phyloP scores from a whole-genome alignment of 148 eudicot genomes.

The Chenopodium formosanum region DNA sequence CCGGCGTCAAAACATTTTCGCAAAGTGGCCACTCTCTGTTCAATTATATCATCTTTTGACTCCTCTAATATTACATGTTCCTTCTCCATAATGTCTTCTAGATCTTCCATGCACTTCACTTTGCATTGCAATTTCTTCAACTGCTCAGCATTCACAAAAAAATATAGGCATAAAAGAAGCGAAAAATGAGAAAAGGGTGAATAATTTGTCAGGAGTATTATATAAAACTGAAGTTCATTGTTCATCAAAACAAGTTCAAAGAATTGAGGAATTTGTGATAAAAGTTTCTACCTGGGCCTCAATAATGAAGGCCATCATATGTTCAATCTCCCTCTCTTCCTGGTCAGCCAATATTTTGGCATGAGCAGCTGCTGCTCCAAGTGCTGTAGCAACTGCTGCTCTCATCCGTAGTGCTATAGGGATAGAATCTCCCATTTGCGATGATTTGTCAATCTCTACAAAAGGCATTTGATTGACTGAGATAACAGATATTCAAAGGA shows the following conservation, averaged over 20 bases:
- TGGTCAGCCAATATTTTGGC: slow-evolving; percentile 88
- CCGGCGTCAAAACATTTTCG: slow-evolving; percentile 45
- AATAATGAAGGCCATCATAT: slow-evolving; percentile 56
- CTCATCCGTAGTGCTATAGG: slow-evolving; percentile 64
- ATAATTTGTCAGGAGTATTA: background rate
- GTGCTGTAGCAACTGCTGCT: slow-evolving; percentile 85
- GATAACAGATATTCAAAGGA: background rate
- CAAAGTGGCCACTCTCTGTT: slow-evolving; percentile 49
- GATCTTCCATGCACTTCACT: slow-evolving; percentile 53
- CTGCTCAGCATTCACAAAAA: slow-evolving; percentile 30
- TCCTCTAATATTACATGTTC: slow-evolving; percentile 57
- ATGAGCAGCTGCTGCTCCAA: slow-evolving; percentile 95
- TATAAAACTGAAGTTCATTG: background rate
- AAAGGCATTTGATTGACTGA: background rate
- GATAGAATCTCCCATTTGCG: slow-evolving; percentile 40
- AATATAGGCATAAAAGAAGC: background rate
- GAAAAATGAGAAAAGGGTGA: background rate
- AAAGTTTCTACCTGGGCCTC: slow-evolving; percentile 63
- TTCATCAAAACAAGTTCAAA: background rate
- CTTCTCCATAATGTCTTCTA: slow-evolving; percentile 70
- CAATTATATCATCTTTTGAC: slow-evolving; percentile 56
- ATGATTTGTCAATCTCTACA: slow-evolving; percentile 39
- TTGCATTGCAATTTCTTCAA: slow-evolving; percentile 73
- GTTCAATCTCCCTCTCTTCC: slow-evolving; percentile 84
- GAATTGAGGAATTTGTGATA: background rate